Percentiles rank a stretch among this genome's conserved stretches.
Evolutionary conservation across 2,329 filamentous ascomycete species (phyloP).

Genomic region (Thelonectria blattea): DNA sequence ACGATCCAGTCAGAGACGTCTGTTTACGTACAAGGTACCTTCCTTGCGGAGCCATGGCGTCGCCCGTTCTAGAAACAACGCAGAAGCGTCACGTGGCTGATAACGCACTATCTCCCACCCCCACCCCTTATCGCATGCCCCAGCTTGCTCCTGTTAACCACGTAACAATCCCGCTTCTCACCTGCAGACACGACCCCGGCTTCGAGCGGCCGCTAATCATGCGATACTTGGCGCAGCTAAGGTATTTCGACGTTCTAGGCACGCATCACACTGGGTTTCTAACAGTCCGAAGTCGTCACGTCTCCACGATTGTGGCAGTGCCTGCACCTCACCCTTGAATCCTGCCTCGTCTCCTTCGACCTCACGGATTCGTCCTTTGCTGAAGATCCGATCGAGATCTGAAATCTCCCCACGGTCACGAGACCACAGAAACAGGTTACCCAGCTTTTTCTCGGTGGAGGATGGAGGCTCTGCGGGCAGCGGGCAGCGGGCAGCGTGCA

Average conservation of each 20-base stretch:
- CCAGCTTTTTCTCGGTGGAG: neutral
- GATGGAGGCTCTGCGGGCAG: constrained; percentile 14
- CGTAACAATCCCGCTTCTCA: neutral
- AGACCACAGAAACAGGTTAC: constrained; percentile 16
- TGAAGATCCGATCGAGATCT: constrained; percentile 33
- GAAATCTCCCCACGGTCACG: constrained; percentile 31
- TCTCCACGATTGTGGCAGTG: constrained; percentile 34
- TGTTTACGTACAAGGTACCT: constrained; percentile 37
- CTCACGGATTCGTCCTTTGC: constrained; percentile 1
- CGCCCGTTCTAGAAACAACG: constrained; percentile 32
- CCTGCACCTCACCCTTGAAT: constrained; percentile 34
- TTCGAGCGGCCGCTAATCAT: constrained; percentile 18
- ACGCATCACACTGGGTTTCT: constrained; percentile 29
- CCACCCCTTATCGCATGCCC: neutral
- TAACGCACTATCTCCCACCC: constrained; percentile 20
- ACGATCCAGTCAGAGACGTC: constrained; percentile 28
- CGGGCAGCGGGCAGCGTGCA: constrained; percentile 2
- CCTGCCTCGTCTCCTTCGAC: constrained; percentile 10
- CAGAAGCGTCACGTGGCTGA: constrained; percentile 19
- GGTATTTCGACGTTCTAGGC: constrained; percentile 23
- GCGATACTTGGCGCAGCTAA: constrained; percentile 34
- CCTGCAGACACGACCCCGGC: constrained; percentile 17
- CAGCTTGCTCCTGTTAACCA: neutral
- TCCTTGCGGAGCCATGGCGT: constrained; percentile 11
- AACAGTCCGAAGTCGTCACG: constrained; percentile 28